Evolutionary conservation across 768 basidiomycete species (phyloP), one percentile per base, ranked within the genome.

Genomic region (Pseudohyphozyma bogoriensis): DNA sequence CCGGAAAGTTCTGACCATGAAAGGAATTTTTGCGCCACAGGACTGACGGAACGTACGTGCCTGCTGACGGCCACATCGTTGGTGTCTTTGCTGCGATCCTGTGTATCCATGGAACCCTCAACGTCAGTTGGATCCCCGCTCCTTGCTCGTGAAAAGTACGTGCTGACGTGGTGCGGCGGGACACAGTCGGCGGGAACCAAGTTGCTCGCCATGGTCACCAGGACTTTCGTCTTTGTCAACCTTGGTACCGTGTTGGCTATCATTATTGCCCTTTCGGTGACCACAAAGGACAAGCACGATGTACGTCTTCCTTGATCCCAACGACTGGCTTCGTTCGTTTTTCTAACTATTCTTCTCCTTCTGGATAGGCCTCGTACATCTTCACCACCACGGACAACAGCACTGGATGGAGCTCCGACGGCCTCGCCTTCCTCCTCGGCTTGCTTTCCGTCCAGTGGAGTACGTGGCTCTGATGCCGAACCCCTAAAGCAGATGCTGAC

Each of bases 361-460:
- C n/a, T n/a, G n/a, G n/a, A n/a, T n/a, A n/a, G n/a, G 86, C 86
- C 4, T 54, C 51, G 29, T 90, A 89, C 73, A 84, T 89, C 11
- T 93, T 92, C 68, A 86, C 86, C 18, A 78, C 81, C 29, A 72
- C 87, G 53, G 74, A 82, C 50, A 93, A 93, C 72, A 80, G 83
- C 68, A 85, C 87, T 1, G 86, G 87, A 32, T 88, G 79, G 60
- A 84, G 82, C 80, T 84, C 82, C 65, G 80, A 79, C 42, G 89
- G 89, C 0, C 76, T 92, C 46, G 84, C 87, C 0, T 89, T 90
- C 76, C 76, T 89, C 26, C 84, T 93, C 66, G 89, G 89, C 29
- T 74, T 91, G 53, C 78, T 91, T 32, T 85, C 83, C 59, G 89
- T 92, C 9, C 62, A 64, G 55, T 63, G 65, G 65, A 66, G 61